Percentiles rank a stretch among this genome's conserved stretches.
Conservation (phyloP, 129 eudicot genomes). For the Cynara cardunculus region DNA sequence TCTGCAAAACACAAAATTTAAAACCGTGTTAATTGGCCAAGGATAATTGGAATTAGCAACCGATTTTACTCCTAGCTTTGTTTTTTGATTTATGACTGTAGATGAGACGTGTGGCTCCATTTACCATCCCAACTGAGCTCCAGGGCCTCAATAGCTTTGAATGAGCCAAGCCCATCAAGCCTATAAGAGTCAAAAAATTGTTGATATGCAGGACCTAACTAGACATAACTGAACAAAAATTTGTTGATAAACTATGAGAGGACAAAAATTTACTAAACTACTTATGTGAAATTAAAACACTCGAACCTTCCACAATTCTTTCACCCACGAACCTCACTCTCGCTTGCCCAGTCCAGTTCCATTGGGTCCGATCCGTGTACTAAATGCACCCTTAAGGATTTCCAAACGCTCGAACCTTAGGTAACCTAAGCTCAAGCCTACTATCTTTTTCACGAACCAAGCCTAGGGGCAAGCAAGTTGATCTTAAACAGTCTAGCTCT, state of each 20-base stretch:
- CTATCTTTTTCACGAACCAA: too few species aligned
- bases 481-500: not conserved
- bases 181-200: not conserved
- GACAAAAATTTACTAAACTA: not conserved
- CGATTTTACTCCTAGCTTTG: not conserved
- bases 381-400: not conserved
- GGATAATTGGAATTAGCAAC: not conserved
- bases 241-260: not conserved
- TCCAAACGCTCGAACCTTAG: not conserved
- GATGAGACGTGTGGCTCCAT: not conserved
- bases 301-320: not conserved
- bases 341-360: not conserved
- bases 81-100: not conserved
- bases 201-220: not conserved
- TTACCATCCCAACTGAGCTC: not conserved
- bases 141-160: not conserved
- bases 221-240: not conserved
- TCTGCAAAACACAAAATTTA: slow-evolving; percentile 16
- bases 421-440: too few species aligned
- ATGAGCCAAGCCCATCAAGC: not conserved
- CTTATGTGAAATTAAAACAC: not conserved
- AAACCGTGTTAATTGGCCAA: not conserved
- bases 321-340: not conserved
- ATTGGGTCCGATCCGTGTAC: too few species aligned
- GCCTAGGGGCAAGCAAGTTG: too few species aligned